Evolutionary conservation across 148 eudicot genomes (phyloP), one percentile per base, ranked within the genome.

Genomic region (Silene uniflora): DNA sequence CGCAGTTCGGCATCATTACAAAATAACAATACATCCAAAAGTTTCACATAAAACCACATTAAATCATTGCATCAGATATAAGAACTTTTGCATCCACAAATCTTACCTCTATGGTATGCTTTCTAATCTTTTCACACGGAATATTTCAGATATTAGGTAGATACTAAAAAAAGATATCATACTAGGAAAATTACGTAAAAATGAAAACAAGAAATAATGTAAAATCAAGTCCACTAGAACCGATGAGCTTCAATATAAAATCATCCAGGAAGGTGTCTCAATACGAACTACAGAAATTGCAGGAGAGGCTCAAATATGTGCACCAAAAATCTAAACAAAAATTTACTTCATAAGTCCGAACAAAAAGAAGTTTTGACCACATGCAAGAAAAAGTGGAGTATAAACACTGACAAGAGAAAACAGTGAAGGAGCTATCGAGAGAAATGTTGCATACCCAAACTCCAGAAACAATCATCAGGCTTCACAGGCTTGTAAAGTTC

Each of bases 391-490:
- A 9, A 39, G 39, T 13, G 24, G 54, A 52, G 13, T 17, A 16
- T n/a, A 42, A 7, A 9, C 7, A 7, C 0, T 14, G 39, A 67
- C 17, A 11, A 49, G 11, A 21, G 72, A 22, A 21, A 21, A 46
- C 21, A 18, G 13, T 10, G 39, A 7, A 23, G 19, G 18, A 49
- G 39, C 39, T 35, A 39, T 39, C 44, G 7, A 7, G 17, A 68
- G 55, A 60, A 44, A 3, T 62, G 3, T 1, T 46, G 63, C 76
- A 46, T 86, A 93, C 97, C 98, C 80, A 93, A 73, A 73, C 93
- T 93, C 98, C 98, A 93, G 71, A 91, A 93, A 83, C 89, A 81
- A 79, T 90, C 98, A 67, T 93, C 98, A 49, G 90, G 93, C 77
- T 88, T 93, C 23, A 93, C 84, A 76, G 91, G 54, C 78, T 89